Evolutionary conservation across 2,329 filamentous ascomycete genomes (phyloP).

Genomic region (Reticulascus tulasneorum): DNA sequence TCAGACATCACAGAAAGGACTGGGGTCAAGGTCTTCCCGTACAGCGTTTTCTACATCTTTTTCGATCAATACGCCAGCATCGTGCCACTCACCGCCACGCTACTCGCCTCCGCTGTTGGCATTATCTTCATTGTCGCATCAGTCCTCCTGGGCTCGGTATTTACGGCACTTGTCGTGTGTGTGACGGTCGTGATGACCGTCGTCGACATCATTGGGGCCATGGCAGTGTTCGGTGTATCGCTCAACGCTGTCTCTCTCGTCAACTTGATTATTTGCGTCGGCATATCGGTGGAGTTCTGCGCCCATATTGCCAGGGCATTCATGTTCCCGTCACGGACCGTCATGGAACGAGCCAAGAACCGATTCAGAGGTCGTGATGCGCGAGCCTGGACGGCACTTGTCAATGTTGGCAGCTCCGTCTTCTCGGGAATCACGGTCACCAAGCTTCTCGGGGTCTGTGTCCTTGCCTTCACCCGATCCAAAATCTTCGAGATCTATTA

Average conservation of each 20-base stretch:
- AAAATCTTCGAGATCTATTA: conserved; percentile 99
- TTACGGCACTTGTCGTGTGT: conserved; percentile 78
- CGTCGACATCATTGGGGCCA: conserved; percentile 89
- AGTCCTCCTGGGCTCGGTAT: conserved; percentile 75
- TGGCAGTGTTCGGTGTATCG: conserved; percentile 84
- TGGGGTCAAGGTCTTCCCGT: conserved; percentile 83
- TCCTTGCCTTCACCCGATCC: conserved; percentile 88
- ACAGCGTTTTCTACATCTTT: conserved; percentile 98
- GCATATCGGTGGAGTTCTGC: conserved; percentile 95
- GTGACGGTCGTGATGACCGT: conserved; percentile 90
- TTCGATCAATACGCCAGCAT: conserved; percentile 96
- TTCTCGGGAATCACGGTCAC: conserved; percentile 96
- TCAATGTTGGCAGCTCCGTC: conserved; percentile 91
- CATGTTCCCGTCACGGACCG: conserved; percentile 80
- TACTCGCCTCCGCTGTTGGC: conserved; percentile 77
- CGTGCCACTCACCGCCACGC: conserved; percentile 69
- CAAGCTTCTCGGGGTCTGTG: conserved; percentile 86
- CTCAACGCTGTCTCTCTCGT: conserved; percentile 94
- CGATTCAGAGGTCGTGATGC: conserved; percentile 79
- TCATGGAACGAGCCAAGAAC: conserved; percentile 76
- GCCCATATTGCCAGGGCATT: conserved; percentile 95
- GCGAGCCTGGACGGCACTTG: conserved; percentile 85
- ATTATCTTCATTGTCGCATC: conserved; percentile 82
- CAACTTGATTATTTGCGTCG: conserved; percentile 94
- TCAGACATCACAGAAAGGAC: conserved; percentile 68